Percentiles rank a stretch among this genome's conserved stretches.
Evolutionary conservation across 495 filamentous ascomycete species (phyloP).

Genomic region (Aspergillus bertholletiae): DNA sequence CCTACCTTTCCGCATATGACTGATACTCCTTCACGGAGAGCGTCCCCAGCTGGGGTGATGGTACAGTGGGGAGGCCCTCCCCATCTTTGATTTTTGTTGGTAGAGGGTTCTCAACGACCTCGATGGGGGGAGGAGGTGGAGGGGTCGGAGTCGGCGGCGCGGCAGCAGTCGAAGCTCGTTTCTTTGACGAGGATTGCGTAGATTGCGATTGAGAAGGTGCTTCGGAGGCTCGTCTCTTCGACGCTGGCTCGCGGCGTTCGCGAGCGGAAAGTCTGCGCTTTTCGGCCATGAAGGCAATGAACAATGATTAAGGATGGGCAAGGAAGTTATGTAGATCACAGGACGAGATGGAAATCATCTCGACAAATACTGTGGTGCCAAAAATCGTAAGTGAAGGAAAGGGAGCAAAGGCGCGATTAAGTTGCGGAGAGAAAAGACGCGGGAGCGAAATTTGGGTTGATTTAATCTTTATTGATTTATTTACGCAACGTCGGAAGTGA

Average conservation of each 20-base stretch:
- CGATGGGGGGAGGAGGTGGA: slow-evolving; percentile 23
- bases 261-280: slow-evolving; percentile 44
- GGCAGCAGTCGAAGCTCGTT: slow-evolving; percentile 32
- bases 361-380: background rate
- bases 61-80: slow-evolving; percentile 71
- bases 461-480: background rate
- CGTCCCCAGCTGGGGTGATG: slow-evolving; percentile 61
- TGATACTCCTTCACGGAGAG: slow-evolving; percentile 72
- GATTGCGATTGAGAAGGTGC: slow-evolving; percentile 29
- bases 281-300: slow-evolving; percentile 32
- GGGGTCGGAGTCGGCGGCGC: slow-evolving; percentile 21
- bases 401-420: background rate
- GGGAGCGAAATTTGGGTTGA: background rate
- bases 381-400: background rate
- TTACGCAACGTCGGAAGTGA: no score
- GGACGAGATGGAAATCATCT: background rate
- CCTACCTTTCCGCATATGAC: slow-evolving; percentile 75
- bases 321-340: background rate
- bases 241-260: slow-evolving; percentile 45
- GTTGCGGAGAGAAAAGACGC: background rate
- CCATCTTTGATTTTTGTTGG: slow-evolving; percentile 62
- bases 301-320: background rate
- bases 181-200: slow-evolving; percentile 23
- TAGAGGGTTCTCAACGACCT: slow-evolving; percentile 50
- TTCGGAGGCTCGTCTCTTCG: slow-evolving; percentile 46